Percentiles rank a stretch among this genome's conserved stretches.
Evolutionary conservation across 495 filamentous ascomycete genomes (phyloP).

Genomic region (Penicillium coffeae): DNA sequence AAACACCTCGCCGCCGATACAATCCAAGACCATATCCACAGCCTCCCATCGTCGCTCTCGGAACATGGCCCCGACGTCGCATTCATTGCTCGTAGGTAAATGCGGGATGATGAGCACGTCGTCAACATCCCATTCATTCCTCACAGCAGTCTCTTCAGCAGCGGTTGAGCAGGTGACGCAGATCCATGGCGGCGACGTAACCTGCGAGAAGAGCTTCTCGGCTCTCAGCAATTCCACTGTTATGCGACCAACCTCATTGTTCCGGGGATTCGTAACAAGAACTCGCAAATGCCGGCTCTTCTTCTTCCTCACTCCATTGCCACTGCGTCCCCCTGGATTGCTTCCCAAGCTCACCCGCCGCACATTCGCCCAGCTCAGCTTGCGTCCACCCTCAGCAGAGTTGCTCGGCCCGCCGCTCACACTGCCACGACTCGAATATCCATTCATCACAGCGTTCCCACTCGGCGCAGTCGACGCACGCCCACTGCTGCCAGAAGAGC

Average conservation of each 20-base stretch:
- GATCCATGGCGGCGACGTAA: conserved; percentile 32
- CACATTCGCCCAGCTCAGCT: not conserved
- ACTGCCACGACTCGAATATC: not conserved
- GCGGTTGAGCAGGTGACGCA: conserved; percentile 36
- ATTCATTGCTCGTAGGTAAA: conserved; percentile 17
- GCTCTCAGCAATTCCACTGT: conserved; percentile 35
- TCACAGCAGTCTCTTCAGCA: conserved; percentile 25
- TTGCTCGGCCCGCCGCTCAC: not conserved
- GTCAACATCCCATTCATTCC: conserved; percentile 27
- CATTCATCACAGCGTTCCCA: not conserved
- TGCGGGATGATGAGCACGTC: conserved; percentile 27
- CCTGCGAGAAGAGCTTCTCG: conserved; percentile 26
- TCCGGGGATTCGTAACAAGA: conserved; percentile 36
- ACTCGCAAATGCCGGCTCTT: conserved; percentile 22
- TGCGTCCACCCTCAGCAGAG: not conserved
- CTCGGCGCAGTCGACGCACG: not conserved
- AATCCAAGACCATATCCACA: conserved; percentile 42
- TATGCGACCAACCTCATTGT: conserved; percentile 37
- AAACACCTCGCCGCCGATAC: conserved; percentile 30
- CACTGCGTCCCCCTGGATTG: not conserved
- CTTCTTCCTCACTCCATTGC: conserved; percentile 3
- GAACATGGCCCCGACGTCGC: conserved; percentile 31
- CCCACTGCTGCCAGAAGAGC: not conserved
- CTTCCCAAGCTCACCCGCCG: conserved; percentile 2
- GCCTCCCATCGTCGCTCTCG: conserved; percentile 28